Base-by-base conservation (phyloP, 2,329 filamentous ascomycete species). In the Emmonsia crescens region DNA sequence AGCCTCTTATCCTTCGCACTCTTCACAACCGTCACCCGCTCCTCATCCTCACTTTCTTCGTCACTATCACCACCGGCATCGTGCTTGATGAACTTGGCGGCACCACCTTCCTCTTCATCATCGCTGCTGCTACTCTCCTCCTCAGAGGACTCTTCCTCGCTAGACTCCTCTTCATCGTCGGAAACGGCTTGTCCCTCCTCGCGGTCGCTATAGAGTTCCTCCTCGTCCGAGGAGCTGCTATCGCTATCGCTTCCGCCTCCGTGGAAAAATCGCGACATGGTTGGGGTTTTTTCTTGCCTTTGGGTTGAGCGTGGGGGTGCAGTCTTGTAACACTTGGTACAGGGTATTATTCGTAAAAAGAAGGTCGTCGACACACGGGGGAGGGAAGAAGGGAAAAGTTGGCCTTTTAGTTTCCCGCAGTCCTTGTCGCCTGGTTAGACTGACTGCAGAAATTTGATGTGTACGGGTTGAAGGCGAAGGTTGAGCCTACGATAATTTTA, bases 1-100 rank as follows among this genome's bases (percentile, higher is more conserved):
- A 91, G 83, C 65, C 94, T 86, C 84, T 99, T 99, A 81, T 97
- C 91, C 79, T 97, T 97, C 72, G 93, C 92, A 77, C 91, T 96
- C 84, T 96, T 96, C 72, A 97, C 89, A 70, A 94, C 85, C 71
- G 88, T 90, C 66, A 87, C 85, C 67, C 85, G 85, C 67, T 96
- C 93, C 66, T 94, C 90, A 66, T 94, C 92, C 73, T 91, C 92
- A 70, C 82, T 85, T 62, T 91, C 87, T 62, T 91, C 87, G 66
- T 92, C 89, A 70, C 87, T 90, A 58, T 94, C 91, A 63, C 85
- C 87, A 14, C 36, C 54, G 6, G 36, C 33, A 38, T 57, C 54
- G 68, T 84, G 86, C 69, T 87, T 86, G 83, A 97, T 86, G 87
- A 99, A 99, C 73, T 86, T 84, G 72, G 82, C 86, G 67, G 89